A percentile compares a stretch with the other conserved stretches of the same genome.
These are phyloP conservation scores for Zygotorulaspora danielsina DNA, from an alignment of 805 yeast species.

Conservation along the genomic window DNA sequence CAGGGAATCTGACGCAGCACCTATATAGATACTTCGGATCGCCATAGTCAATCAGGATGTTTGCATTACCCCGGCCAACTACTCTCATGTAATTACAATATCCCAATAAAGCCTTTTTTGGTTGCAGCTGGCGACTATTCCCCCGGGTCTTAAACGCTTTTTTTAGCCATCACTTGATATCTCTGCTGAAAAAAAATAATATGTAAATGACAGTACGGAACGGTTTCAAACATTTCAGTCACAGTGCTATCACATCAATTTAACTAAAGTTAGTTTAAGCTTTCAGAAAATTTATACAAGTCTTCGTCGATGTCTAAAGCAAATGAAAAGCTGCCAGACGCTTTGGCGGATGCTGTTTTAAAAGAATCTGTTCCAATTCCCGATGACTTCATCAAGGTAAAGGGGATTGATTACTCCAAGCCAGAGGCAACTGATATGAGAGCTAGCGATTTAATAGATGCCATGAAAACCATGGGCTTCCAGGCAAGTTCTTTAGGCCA, in stretches of 20 bases:
- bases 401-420: conserved; percentile 85
- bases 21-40: conserved; percentile 20
- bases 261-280: too few species aligned
- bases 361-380: conserved; percentile 85
- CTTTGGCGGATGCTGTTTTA: conserved; percentile 88
- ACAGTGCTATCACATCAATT: too few species aligned
- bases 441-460: conserved; percentile 70
- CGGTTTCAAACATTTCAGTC: not conserved
- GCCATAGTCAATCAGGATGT: conserved; percentile 21
- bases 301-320: conserved; percentile 41
- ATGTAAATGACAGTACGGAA: not conserved
- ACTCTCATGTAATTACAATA: conserved; percentile 13
- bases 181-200: not conserved
- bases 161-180: not conserved
- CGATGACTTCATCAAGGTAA: conserved; percentile 67
- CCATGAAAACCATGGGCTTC: conserved; percentile 95
- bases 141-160: not conserved
- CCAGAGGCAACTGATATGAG: conserved; percentile 69
- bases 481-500: conserved; percentile 83
- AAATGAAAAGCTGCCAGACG: conserved; percentile 51
- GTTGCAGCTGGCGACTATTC: not conserved
- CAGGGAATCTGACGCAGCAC: conserved; percentile 22
- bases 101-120: not conserved
- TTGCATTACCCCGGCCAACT: conserved; percentile 30
- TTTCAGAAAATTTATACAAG: too few species aligned